Conservation (phyloP, 345 rosid species). For the Dipteronia sinensis region DNA sequence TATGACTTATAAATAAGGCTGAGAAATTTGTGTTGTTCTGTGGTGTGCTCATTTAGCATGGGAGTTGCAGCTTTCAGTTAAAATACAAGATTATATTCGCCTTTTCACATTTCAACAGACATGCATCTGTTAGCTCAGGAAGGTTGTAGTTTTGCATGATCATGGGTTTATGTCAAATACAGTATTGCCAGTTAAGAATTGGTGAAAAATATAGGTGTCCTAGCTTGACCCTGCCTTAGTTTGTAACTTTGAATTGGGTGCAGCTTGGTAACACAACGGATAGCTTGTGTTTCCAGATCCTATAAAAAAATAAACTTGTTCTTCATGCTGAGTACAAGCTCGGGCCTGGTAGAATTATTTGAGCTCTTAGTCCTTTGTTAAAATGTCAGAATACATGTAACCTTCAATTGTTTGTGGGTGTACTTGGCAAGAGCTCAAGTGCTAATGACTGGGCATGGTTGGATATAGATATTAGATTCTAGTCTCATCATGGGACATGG, state of each 20-base stretch:
- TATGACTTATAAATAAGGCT: not conserved
- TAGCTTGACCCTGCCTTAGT: not conserved
- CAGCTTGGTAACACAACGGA: not conserved
- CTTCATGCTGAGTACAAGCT: not conserved
- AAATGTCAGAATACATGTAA: not conserved
- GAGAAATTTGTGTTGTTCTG: not conserved
- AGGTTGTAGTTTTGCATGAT: not conserved
- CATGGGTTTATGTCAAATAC: not conserved
- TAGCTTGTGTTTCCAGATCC: not conserved
- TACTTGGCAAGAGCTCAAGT: not conserved
- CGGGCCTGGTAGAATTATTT: not conserved
- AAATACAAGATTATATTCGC: not conserved
- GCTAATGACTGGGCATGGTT: not conserved
- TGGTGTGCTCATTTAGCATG: not conserved
- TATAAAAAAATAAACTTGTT: not conserved
- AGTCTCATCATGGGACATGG: not conserved
- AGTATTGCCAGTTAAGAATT: not conserved
- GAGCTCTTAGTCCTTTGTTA: not conserved
- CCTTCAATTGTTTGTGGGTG: not conserved
- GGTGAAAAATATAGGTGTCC: not conserved
- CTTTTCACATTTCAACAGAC: not conserved
- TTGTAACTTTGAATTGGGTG: not conserved
- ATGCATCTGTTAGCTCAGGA: not conserved
- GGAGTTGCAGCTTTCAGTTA: not conserved
- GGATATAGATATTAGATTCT: too few species aligned